Base-by-base conservation (phyloP, 257 asterid species). In the Solanum sejunctum region DNA sequence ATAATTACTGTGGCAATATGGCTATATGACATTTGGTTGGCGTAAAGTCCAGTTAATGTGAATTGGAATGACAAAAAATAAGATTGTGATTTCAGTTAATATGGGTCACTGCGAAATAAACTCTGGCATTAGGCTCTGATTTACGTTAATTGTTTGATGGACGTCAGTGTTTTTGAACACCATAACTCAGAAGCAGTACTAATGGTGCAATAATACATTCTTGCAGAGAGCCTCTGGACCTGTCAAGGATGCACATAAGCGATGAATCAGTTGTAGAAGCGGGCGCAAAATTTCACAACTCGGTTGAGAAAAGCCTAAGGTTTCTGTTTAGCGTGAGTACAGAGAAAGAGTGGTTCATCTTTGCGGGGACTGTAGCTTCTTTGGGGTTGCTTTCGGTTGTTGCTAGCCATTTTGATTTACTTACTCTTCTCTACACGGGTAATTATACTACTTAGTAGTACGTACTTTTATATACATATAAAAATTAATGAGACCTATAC, bases 391-490 rank as follows among this genome's bases (percentile, higher is more conserved):
- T 90, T 17, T 89, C 98, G 9, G 43, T 83, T 85, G 83, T 89
- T 12, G 91, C 92, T 0, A 81, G 84, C 10, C 83, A 45, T 80
- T 43, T 88, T 1, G 89, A 93, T 88, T 87, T 92, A 15, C 89
- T 88, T 21, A 87, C 96, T 8, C 83, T 94, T 66, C 84, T 86
- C 89, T 92, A 86, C 81, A 43, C 90, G 1, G 97, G 98, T 93
- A 89, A 69, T 69, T 36, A 58, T 12, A 36, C 5, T 36, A 36
- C 39, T 36, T 8, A 18, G 3, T 55, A 56, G 20, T 55, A 16
- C 60, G 17, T 56, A 18, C 2, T 36, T 36, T 36, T 36, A 36
- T 36, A 36, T 36, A 3, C 39, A 36, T 36, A 36, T 36, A 36
- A 36, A 36, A 36, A 36, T 36, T 36, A 36, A 36, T 36, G 39